Base-by-base conservation (phyloP, 1,284 basidiomycete genomes). In the Pyrrhoderma noxium region DNA sequence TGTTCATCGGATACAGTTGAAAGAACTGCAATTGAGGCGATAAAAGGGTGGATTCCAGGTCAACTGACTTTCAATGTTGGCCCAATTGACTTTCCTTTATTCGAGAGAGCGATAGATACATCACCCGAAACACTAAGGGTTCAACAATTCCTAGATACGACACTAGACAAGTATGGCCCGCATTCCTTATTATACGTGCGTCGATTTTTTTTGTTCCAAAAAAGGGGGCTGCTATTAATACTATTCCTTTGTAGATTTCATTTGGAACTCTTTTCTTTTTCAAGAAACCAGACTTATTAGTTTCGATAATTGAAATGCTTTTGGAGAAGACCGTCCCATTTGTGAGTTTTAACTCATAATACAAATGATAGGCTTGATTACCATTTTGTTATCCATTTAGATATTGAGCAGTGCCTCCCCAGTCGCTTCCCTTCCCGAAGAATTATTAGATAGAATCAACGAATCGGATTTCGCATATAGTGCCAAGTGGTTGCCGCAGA, bases 401-500 rank as follows among this genome's bases (percentile, higher is more conserved):
- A 37, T 57, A 4, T 43, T 55, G 8, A 31, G 44, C 18, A 43
- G 47, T 40, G 51, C 54, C 27, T 42, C 53, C 3, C 43, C 39
- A 8, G 37, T 31, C n/a, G 50, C 54, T 7, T 31, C 36, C 9
- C 35, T 57, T 14, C 56, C 56, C 11, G 42, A 41, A 2, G 47
- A 47, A 5, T n/a, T 56, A 2, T 21, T 16, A 7, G 34, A 18
- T 8, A 55, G 47, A 49, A 45, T 56, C 11, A 46, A 57, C 23
- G 16, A 45, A 13, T 55, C 47, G 3, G 48, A 45, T 9, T 27
- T 55, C 19, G 56, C 46, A 3, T 42, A 52, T 13, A 27, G 47
- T 3, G 53, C 48, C 8, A 35, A 34, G 2, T 58, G 56, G 56
- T 22, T 52, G 13, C 56, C 56, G 35, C 56, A 58, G 46, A 44